Evolutionary conservation across 306 rosid species (phyloP), one percentile per base, ranked within the genome.

Genomic region (Spatholobus suberectus): DNA sequence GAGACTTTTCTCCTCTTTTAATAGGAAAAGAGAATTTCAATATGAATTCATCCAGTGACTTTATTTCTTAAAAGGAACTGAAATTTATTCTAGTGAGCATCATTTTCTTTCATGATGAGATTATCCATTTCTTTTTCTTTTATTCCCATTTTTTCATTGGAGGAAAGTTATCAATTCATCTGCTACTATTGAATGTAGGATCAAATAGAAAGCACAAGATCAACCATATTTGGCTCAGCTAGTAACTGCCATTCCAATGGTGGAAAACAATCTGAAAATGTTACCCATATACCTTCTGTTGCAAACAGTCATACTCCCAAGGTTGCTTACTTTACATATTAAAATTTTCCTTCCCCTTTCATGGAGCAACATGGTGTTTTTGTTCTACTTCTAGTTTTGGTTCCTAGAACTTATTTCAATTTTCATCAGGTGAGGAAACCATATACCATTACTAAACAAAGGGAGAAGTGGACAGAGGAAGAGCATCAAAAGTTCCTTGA

Each of bases 401-500:
- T 54, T 27, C 5, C 17, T 23, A 40, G 49, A 58, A 47, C 66
- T 55, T 35, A n/a, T 55, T 77, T n/a, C 21, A 6, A 82, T 59
- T 52, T 86, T 74, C 46, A 63, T 81, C 76, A 96, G 99, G 91
- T 69, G 62, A 92, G 99, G 86, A 96, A 96, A 82, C 98, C 97
- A 38, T 94, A 96, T 83, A 96, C 94, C 37, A 96, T 96, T 67
- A 89, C 94, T 8, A 96, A 96, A 86, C 97, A 92, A 85, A 92
- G 99, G 85, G 99, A 92, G 77, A 96, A 96, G 82, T 96, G 99
- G 98, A 96, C 97, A 0, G 98, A 91, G 41, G 97, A 94, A 69
- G 99, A 96, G 92, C 99, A 96, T 86, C 88, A 89, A 54, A 96
- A 86, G 89, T 94, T 96, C 78, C 95, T 96, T 13, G 97, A 94